Evolutionary conservation across 768 basidiomycete genomes (phyloP).

Genomic region (Tephrocybe rancida): DNA sequence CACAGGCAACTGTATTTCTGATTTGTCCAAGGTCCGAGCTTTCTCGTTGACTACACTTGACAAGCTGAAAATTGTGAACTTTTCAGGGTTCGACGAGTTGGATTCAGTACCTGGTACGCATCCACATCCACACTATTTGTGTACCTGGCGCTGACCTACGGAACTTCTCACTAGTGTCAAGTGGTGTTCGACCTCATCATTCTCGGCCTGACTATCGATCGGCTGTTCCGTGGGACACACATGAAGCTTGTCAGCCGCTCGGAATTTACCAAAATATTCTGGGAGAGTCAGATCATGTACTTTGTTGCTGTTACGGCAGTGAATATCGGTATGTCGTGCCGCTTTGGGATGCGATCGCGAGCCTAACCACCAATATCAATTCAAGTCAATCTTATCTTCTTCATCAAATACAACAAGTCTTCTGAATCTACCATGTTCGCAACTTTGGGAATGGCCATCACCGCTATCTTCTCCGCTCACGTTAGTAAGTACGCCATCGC

Average conservation of each 20-base stretch:
- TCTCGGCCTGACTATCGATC: constrained; percentile 19
- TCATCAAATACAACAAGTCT: constrained; percentile 18
- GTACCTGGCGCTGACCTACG: not conserved
- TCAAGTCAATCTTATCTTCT: constrained; percentile 21
- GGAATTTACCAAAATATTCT: constrained; percentile 20
- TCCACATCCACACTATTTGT: no score
- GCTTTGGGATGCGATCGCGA: not conserved
- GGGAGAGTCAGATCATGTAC: constrained; percentile 24
- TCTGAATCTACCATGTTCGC: constrained; percentile 23
- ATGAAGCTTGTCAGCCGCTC: constrained; percentile 17
- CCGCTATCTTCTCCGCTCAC: constrained; percentile 19
- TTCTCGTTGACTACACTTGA: not conserved
- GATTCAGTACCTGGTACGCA: constrained; percentile 20
- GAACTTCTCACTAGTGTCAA: constrained; percentile 13
- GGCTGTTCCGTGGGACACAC: constrained; percentile 19
- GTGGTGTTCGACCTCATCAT: constrained; percentile 20
- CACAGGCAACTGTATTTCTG: constrained; percentile 20
- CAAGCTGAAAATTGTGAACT: not conserved
- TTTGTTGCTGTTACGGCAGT: constrained; percentile 19
- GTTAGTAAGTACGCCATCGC: constrained; percentile 16
- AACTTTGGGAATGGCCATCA: constrained; percentile 22
- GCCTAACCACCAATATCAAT: not conserved
- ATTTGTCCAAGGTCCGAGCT: constrained; percentile 17
- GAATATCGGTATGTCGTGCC: constrained; percentile 16
- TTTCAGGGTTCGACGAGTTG: constrained; percentile 20